These are phyloP conservation scores for Fusarium buharicum DNA, from an alignment of 2,329 filamentous ascomycete species.

Conservation along the genomic window DNA sequence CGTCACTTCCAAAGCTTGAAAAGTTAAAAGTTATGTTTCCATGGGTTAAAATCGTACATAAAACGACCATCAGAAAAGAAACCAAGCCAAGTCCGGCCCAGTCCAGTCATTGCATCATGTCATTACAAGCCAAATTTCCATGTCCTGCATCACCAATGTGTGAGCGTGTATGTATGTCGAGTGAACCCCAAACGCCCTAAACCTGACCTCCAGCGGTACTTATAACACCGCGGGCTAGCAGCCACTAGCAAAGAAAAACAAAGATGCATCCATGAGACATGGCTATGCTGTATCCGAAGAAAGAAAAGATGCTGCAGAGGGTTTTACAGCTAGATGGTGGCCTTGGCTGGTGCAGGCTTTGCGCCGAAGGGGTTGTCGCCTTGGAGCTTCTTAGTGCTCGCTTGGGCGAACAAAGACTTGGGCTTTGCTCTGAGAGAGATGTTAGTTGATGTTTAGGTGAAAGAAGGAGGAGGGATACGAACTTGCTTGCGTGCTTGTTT, in stretches of 20 bases:
- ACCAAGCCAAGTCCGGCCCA: conserved; percentile 21
- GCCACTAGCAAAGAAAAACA: conserved; percentile 28
- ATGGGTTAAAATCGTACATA: conserved; percentile 39
- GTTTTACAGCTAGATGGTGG: conserved; percentile 35
- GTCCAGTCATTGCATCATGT: conserved; percentile 45
- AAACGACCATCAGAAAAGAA: conserved; percentile 35
- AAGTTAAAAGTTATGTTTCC: conserved; percentile 17
- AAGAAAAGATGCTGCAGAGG: conserved; percentile 6
- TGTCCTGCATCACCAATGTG: conserved; percentile 36
- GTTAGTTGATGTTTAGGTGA: conserved; percentile 28
- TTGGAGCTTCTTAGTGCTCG: conserved; percentile 70
- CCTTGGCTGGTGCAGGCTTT: conserved; percentile 48
- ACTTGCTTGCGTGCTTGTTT: conserved; percentile 84
- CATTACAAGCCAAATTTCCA: conserved; percentile 43
- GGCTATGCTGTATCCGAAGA: conserved; percentile 28
- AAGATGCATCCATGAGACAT: conserved; percentile 16
- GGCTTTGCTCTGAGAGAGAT: conserved; percentile 65
- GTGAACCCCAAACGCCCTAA: conserved; percentile 39
- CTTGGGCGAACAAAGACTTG: conserved; percentile 74
- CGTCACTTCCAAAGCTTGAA: not conserved
- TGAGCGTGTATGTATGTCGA: conserved; percentile 24
- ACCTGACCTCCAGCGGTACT: conserved; percentile 35
- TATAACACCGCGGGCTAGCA: conserved; percentile 19
- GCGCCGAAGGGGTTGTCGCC: conserved; percentile 57
- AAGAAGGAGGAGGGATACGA: conserved; percentile 49